Evolutionary conservation across 257 asterid species (phyloP).

Genomic region (Cynanchum wilfordii): DNA sequence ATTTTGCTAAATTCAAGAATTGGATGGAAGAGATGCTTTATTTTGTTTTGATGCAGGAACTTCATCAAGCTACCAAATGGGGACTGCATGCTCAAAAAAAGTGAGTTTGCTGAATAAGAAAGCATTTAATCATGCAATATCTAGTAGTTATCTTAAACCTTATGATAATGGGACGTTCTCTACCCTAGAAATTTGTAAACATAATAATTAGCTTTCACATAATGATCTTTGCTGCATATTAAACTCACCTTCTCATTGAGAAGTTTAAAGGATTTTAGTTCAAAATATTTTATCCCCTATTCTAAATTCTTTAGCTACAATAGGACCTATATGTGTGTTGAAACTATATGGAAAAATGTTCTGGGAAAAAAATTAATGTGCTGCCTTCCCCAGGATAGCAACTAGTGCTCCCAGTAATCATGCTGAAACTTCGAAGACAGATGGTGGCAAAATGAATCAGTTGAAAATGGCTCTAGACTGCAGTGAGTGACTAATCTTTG

Average conservation of each 20-base stretch:
- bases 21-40: slow-evolving; percentile 11
- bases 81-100: slow-evolving; percentile 38
- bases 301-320: too few relatives aligned
- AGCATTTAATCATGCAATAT: not conserved
- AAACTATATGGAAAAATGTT: slow-evolving; percentile 2
- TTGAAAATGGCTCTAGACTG: slow-evolving; percentile 15
- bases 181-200: not conserved
- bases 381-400: slow-evolving; percentile 25
- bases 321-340: not conserved
- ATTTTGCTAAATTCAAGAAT: slow-evolving; percentile 16
- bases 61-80: slow-evolving; percentile 32
- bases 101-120: slow-evolving; percentile 37
- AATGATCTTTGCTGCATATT: not conserved
- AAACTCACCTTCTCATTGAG: not conserved
- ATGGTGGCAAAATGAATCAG: slow-evolving; percentile 23
- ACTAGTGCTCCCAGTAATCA: slow-evolving; percentile 31
- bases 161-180: not conserved
- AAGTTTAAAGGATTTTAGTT: too few relatives aligned
- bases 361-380: not conserved
- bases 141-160: slow-evolving; percentile 9
- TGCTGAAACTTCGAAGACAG: slow-evolving; percentile 29
- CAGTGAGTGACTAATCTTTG: slow-evolving; percentile 24
- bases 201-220: not conserved
- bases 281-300: too few relatives aligned
- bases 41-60: slow-evolving; percentile 44